phyloP scores from a whole-genome alignment of 2,329 filamentous ascomycete genomes.

The Verticillium alfalfae region DNA sequence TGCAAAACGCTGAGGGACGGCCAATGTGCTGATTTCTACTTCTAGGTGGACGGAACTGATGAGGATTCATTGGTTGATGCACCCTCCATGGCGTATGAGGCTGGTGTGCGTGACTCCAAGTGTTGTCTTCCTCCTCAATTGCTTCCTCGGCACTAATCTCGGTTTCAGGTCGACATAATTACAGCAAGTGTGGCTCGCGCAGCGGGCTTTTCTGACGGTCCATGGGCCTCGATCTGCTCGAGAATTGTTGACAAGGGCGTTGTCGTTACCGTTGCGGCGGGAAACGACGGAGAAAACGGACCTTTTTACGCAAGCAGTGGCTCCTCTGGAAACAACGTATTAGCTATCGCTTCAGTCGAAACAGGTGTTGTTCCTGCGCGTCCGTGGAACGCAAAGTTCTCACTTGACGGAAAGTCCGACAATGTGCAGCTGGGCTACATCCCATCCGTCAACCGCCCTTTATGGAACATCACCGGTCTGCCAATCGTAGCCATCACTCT shows the following conservation, averaged over 20 bases:
- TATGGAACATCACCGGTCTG: constrained; percentile 29
- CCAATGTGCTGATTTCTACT: background rate
- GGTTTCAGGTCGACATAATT: background rate
- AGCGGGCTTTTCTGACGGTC: constrained; percentile 25
- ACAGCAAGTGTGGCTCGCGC: background rate
- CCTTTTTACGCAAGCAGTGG: constrained; percentile 45
- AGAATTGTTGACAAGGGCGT: constrained; percentile 49
- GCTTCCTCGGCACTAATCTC: background rate
- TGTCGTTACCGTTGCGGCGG: constrained; percentile 45
- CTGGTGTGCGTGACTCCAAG: constrained; percentile 1
- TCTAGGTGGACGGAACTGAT: constrained; percentile 9
- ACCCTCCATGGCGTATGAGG: constrained; percentile 9
- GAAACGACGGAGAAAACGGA: constrained; percentile 40
- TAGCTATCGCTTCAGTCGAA: constrained; percentile 45
- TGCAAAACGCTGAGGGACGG: no score
- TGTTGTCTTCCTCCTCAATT: background rate
- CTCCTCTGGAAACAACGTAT: constrained; percentile 39
- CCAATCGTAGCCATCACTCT: constrained; percentile 44
- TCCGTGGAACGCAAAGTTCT: constrained; percentile 34
- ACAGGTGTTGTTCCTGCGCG: constrained; percentile 37
- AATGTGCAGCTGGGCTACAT: constrained; percentile 36
- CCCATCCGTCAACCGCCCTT: constrained; percentile 35
- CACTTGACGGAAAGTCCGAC: constrained; percentile 25
- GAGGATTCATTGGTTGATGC: constrained; percentile 8
- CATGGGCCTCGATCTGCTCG: constrained; percentile 43